Evolutionary conservation across 148 eudicot genomes (phyloP), one percentile per base, ranked within the genome.

Genomic region (Linanthus parryae): DNA sequence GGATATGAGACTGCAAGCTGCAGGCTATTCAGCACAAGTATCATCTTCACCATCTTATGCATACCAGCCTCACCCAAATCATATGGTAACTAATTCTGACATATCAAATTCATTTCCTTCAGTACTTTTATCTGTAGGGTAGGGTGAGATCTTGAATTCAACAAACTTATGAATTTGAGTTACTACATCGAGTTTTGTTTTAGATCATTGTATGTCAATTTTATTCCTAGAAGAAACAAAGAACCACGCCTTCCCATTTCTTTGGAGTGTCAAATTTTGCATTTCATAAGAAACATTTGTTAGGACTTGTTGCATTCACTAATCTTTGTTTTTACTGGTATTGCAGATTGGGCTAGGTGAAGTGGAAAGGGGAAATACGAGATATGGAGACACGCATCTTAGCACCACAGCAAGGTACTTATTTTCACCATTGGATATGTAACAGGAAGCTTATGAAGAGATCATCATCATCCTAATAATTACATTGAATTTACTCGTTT

Each of bases 341-440:
- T 59, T 65, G n/a, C 68, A 80, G 86, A 65, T 68, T 60, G 80
- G 79, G 19, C 54, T 70, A 43, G 59, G 45, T 20, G 77, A 73
- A 40, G 21, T 50, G 18, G 82, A 73, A 44, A 62, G 73, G 30
- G 47, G 66, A 64, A 58, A 65, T 46, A 51, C 54, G 17, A 55
- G 54, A 64, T 73, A 61, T 59, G 72, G 56, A 25, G 80, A 80
- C 48, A 61, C 72, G 12, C 77, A 65, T 38, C 44, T 72, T 31
- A 61, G 36, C 54, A 44, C 21, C 43, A 54, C 57, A 15, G 48
- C 62, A 62, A 72, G 82, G 82, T 76, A 48, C 8, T 16, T 3
- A 10, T 12, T 11, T 14, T 17, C 21, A 34, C 41, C 21, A 5
- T 26, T 17, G 42, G 7, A 53, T 3, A 14, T 33, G 28, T 7